Percentiles rank a stretch among this genome's conserved stretches.
These are phyloP conservation scores for Mortierella claussenii DNA, from an alignment of 192 early-diverging fungal genomes.

Conservation along the genomic window DNA sequence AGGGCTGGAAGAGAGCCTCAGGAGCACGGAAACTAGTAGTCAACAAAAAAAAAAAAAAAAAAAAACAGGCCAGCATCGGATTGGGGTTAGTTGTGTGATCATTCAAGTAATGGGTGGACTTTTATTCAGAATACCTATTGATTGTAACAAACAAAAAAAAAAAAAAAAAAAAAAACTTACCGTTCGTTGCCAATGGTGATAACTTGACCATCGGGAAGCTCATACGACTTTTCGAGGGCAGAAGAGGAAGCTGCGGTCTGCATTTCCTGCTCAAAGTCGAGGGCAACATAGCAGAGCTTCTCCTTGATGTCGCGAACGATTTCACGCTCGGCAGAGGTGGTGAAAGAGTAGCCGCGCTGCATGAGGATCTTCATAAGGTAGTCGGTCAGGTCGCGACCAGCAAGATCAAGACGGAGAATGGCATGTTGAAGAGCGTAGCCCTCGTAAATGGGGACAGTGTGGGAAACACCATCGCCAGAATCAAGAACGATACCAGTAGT, in stretches of 20 bases:
- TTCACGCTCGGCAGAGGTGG: slow-evolving; percentile 96
- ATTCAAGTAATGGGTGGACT: too few species aligned
- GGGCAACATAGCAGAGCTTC: slow-evolving; percentile 98
- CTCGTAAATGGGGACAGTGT: slow-evolving; percentile 98
- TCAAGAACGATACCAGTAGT: slow-evolving; percentile 99
- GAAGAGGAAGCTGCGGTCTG: slow-evolving; percentile 93
- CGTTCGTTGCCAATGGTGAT: slow-evolving; percentile 98
- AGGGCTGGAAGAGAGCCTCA: slow-evolving; percentile 98
- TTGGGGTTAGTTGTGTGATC: too few species aligned
- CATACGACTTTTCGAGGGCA: slow-evolving; percentile 96
- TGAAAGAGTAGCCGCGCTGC: slow-evolving; percentile 96
- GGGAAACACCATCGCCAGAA: slow-evolving; percentile 98
- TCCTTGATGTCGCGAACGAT: slow-evolving; percentile 99
- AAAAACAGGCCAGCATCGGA: too few species aligned
- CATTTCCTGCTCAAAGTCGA: slow-evolving; percentile 98
- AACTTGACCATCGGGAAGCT: slow-evolving; percentile 98
- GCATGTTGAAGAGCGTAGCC: slow-evolving; percentile 96
- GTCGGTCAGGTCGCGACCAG: slow-evolving; percentile 96
- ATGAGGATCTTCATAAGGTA: slow-evolving; percentile 94
- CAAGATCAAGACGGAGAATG: slow-evolving; percentile 96
- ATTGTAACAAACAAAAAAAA: not conserved
- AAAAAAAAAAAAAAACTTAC: slow-evolving; percentile 17
- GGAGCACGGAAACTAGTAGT: slow-evolving; percentile 85
- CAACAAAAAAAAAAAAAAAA: slow-evolving; percentile 2
- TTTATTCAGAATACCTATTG: too few species aligned